phyloP scores from a whole-genome alignment of 352 stramenopile genomes.

The Globisporangium mamillatum region DNA sequence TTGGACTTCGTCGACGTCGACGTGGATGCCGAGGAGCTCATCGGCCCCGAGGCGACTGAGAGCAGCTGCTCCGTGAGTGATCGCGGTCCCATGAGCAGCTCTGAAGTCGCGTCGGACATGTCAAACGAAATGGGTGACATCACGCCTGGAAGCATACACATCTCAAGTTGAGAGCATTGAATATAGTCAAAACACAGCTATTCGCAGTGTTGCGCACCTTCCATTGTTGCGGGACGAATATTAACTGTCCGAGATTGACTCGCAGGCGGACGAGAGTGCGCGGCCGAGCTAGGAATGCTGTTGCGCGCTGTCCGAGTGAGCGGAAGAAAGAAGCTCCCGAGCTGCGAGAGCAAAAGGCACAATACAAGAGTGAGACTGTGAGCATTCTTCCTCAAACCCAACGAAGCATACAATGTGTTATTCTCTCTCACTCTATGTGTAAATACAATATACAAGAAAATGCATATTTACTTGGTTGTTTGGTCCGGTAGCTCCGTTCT shows the following conservation, averaged over 20 bases:
- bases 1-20: constrained; percentile 7
- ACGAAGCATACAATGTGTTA: not conserved
- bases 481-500: constrained; percentile 24
- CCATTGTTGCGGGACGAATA: constrained; percentile 56
- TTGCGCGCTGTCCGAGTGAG: constrained; percentile 34
- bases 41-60: not conserved
- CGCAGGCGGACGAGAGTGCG: constrained; percentile 4
- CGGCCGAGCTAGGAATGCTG: constrained; percentile 7
- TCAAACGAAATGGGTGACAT: constrained; percentile 17
- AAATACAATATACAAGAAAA: not conserved
- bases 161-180: not conserved
- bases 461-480: constrained; percentile 31
- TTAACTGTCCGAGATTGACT: constrained; percentile 32
- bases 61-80: constrained; percentile 17
- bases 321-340: constrained; percentile 44
- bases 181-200: too few relatives aligned
- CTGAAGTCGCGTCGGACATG: constrained; percentile 5
- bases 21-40: not conserved
- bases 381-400: not conserved
- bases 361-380: not conserved
- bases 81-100: constrained; percentile 13
- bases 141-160: constrained; percentile 6
- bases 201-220: constrained; percentile 12
- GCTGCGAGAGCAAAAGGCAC: constrained; percentile 11
- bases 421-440: not conserved